Base-by-base conservation (phyloP, 2,329 filamentous ascomycete genomes). In the Xylariaceae sp. region DNA sequence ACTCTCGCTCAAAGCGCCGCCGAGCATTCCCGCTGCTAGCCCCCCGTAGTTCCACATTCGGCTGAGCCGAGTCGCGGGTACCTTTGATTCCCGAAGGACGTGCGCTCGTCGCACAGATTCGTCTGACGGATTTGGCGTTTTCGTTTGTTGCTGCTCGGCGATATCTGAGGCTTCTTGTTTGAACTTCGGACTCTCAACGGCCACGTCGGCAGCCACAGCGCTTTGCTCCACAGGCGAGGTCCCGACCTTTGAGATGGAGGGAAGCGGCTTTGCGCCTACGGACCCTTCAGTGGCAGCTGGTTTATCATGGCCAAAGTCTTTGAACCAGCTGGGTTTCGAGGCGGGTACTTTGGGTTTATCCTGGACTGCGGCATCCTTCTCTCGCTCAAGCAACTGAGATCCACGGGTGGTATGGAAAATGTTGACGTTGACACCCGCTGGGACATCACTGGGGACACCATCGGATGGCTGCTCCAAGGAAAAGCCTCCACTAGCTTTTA, bases 11-110 rank as follows among this genome's bases (percentile, higher is more conserved):
- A 96, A 82, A 22, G 91, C 91, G 1, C 93, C 93, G 58, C 94
- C 88, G 6, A 95, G 82, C 91, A 98, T 95, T 37, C 92, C 94
- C 1, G 90, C 92, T 21, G 90, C 93, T 5, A 98, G 77, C 0
- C 93, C 90, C 45, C 89, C 81, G 63, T 97, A 98, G 66, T 98
- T 94, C 88, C 92, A 96, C 20, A 98, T 71, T 44, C 93, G 80
- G 35, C 91, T 86, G 41, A 98, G 69, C 4, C 93, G 83, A 6
- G 90, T 89, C 1, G 93, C 87, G 1, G 93, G 93, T 0, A 98
- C 91, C 52, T 83, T 84, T 8, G 93, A 98, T 61, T 97, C 92
- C 44, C 85, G 79, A 63, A 98, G 82, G 49, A 85, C 75, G 60
- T 94, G 89, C 4, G 64, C 54, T 10, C 65, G 57, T 23, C 49